These are phyloP conservation scores for Fraxinus excelsior DNA, from an alignment of 257 asterid genomes.

Conservation along the genomic window DNA sequence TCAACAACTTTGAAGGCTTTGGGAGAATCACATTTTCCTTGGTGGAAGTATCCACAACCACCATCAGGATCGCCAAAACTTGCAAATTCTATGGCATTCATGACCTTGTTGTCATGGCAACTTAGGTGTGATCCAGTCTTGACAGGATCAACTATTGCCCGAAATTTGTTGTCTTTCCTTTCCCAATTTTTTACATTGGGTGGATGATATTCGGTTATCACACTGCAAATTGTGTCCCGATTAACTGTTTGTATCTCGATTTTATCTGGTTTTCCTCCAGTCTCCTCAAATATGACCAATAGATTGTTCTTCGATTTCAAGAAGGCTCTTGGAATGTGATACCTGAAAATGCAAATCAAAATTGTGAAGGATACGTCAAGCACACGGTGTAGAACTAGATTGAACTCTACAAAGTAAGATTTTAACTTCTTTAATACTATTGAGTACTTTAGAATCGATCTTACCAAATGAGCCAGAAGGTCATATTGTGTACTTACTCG, in stretches of 20 bases:
- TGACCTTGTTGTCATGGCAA: constrained; percentile 56
- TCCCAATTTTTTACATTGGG: constrained; percentile 55
- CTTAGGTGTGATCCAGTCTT: constrained; percentile 50
- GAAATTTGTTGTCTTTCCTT: constrained; percentile 42
- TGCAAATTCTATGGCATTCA: constrained; percentile 58
- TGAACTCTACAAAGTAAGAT: too few relatives aligned
- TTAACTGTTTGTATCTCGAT: constrained; percentile 62
- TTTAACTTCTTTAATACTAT: too few relatives aligned
- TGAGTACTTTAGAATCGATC: too few relatives aligned
- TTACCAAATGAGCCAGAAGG: too few relatives aligned
- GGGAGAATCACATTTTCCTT: constrained; percentile 57
- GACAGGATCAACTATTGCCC: constrained; percentile 29
- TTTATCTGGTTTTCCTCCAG: constrained; percentile 61
- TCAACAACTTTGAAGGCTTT: constrained; percentile 40
- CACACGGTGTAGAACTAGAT: background rate
- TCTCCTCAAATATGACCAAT: constrained; percentile 72
- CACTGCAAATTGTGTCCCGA: constrained; percentile 80
- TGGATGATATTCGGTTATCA: constrained; percentile 53
- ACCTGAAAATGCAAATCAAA: constrained; percentile 36
- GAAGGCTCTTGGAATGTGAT: constrained; percentile 84
- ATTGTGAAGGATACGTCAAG: too few relatives aligned
- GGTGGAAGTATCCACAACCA: constrained; percentile 58
- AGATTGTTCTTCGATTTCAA: constrained; percentile 66
- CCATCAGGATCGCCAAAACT: constrained; percentile 68
- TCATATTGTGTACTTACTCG: constrained; percentile 48